These are phyloP conservation scores for Apiotrichum laibachii DNA, from an alignment of 1,284 basidiomycete species.

Conservation along the genomic window DNA sequence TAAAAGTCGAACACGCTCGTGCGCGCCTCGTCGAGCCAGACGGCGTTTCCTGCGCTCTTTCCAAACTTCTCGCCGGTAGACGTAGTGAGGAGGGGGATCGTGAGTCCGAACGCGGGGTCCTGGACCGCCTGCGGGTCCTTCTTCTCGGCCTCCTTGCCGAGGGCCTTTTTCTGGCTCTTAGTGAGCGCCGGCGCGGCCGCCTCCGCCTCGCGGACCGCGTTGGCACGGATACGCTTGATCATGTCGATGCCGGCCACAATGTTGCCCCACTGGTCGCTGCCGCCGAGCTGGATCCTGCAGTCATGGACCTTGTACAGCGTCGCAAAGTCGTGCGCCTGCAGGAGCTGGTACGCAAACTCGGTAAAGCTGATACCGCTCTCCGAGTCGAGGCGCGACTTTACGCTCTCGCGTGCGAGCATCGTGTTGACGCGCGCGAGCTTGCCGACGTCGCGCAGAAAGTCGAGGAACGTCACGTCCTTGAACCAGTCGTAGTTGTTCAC, in stretches of 20 bases:
- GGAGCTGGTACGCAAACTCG: slow-evolving; percentile 94
- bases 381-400: slow-evolving; percentile 68
- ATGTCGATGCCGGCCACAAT: slow-evolving; percentile 89
- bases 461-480: slow-evolving; percentile 66
- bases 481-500: slow-evolving; percentile 88
- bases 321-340: slow-evolving; percentile 95
- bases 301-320: slow-evolving; percentile 63
- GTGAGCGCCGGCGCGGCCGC: not conserved
- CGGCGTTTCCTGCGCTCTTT: slow-evolving; percentile 92
- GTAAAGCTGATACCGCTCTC: slow-evolving; percentile 87
- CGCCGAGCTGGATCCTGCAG: slow-evolving; percentile 89
- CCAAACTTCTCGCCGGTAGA: slow-evolving; percentile 92
- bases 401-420: slow-evolving; percentile 90
- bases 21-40: slow-evolving; percentile 75
- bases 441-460: slow-evolving; percentile 81
- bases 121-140: slow-evolving; percentile 51
- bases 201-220: slow-evolving; percentile 24
- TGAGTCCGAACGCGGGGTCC: slow-evolving; percentile 75
- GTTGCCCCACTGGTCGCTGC: slow-evolving; percentile 99
- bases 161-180: slow-evolving; percentile 19
- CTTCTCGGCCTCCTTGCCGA: slow-evolving; percentile 12
- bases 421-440: slow-evolving; percentile 76
- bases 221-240: slow-evolving; percentile 58
- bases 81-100: slow-evolving; percentile 90
- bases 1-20: slow-evolving; percentile 89